Conservation (phyloP, 1,139 yeast genomes). For the Pichiaceae sp. region DNA sequence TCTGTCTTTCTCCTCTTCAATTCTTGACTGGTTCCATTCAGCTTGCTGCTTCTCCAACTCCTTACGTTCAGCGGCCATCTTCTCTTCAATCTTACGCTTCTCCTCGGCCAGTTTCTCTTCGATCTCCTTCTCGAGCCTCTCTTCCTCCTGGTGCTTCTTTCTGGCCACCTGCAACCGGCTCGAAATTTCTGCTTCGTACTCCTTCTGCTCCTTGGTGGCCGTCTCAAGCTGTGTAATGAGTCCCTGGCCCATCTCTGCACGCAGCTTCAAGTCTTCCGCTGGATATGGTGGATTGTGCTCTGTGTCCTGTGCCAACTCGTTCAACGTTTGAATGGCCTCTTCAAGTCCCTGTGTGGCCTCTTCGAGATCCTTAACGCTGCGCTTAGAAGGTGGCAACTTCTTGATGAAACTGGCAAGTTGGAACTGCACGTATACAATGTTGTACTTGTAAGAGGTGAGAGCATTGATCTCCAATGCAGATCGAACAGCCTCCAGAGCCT, state of each 20-base stretch:
- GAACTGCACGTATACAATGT: conserved; percentile 76
- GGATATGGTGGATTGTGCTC: conserved; percentile 58
- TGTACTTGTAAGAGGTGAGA: conserved; percentile 52
- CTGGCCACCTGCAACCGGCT: conserved; percentile 68
- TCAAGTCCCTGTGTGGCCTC: conserved; percentile 50
- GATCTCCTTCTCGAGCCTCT: conserved; percentile 31
- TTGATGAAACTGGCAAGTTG: conserved; percentile 81
- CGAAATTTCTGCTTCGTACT: conserved; percentile 49
- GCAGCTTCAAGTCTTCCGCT: conserved; percentile 67
- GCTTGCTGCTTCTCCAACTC: conserved; percentile 73
- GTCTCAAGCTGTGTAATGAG: conserved; percentile 64
- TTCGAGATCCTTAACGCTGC: conserved; percentile 57
- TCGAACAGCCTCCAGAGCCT: conserved; percentile 55
- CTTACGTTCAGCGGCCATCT: conserved; percentile 59
- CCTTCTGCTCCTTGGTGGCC: conserved; percentile 65
- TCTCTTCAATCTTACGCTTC: conserved; percentile 37
- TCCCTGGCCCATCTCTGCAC: conserved; percentile 82
- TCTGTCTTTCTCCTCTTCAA: conserved; percentile 30
- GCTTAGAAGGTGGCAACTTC: conserved; percentile 49
- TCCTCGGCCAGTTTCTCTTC: conserved; percentile 34
- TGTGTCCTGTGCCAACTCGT: conserved; percentile 46
- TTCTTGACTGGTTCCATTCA: conserved; percentile 64
- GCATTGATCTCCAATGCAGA: conserved; percentile 37
- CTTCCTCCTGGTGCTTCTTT: conserved; percentile 54
- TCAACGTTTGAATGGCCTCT: conserved; percentile 54